Evolutionary conservation across 305 asterid species (phyloP), one percentile per base, ranked within the genome.

Genomic region (Fraxinus paxiana): DNA sequence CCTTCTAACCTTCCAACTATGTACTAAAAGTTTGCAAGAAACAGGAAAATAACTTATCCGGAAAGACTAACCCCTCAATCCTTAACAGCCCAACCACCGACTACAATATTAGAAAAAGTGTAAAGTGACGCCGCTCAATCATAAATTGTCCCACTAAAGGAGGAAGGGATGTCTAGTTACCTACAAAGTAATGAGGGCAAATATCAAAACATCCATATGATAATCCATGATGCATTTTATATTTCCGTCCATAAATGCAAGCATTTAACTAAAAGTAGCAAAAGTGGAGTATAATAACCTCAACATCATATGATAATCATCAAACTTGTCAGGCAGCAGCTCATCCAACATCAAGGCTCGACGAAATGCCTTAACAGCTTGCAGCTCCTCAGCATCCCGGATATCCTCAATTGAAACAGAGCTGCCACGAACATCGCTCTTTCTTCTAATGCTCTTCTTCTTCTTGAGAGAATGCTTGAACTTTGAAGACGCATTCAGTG

Each of bases 241-340:
- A 22, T 30, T 56, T 75, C 37, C 70, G 70, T 65, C 33, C 38
- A 77, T 17, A 73, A 17, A 37, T 79, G 26, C 13, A 1, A 31
- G 51, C 67, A 69, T 65, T 41, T 13, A 69, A 61, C 48, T 22
- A 63, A 77, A 74, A 76, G 31, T 48, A 51, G 43, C 75, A 31
- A 70, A 26, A 70, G 46, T 18, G 31, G 76, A 15, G 73, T 26
- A 54, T 30, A 30, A 30, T 81, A 81, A 95, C 98, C 98, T 95
- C 90, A 93, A 84, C 97, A 92, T 92, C 97, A 91, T 90, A 83
- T 93, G 97, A 91, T 95, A 95, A 86, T 93, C 98, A 84, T 93
- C 98, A 80, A 92, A 91, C 79, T 91, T 92, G 72, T 91, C 95
- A 1, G 95, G 97, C 30, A 93, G 92, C 83, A 92, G 81, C 85